phyloP scores from a whole-genome alignment of 2,329 filamentous ascomycete genomes.

The Talaromyces sp. region DNA sequence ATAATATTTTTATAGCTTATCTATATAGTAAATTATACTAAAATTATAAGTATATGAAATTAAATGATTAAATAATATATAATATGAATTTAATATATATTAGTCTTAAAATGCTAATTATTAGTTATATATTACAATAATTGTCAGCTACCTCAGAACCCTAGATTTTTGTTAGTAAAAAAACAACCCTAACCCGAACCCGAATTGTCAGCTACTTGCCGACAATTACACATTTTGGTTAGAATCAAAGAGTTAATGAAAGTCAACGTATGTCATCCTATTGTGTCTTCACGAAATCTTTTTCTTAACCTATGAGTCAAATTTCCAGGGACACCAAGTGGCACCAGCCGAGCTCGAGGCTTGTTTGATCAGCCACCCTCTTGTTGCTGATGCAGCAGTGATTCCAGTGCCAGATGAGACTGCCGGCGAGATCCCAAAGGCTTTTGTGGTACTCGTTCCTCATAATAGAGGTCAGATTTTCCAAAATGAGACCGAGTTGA shows the following conservation, averaged over 20 bases:
- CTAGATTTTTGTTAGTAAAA: no score
- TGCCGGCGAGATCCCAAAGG: slow-evolving; percentile 44
- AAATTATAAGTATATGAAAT: no score
- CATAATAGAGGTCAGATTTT: slow-evolving; percentile 26
- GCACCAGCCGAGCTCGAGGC: slow-evolving; percentile 52
- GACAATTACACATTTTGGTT: no score
- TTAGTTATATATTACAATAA: no score
- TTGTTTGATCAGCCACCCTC: slow-evolving; percentile 46
- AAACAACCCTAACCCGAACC: no score
- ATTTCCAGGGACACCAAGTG: slow-evolving; percentile 47
- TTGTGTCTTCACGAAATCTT: background rate
- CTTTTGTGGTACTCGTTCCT: slow-evolving; percentile 41
- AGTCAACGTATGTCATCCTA: slow-evolving; percentile 35
- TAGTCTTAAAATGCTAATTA: no score
- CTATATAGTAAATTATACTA: no score
- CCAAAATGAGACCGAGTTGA: slow-evolving; percentile 24
- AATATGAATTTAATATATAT: no score
- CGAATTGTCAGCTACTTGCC: no score
- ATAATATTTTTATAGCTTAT: no score
- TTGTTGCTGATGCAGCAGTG: slow-evolving; percentile 50
- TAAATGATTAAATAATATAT: no score
- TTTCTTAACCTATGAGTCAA: background rate
- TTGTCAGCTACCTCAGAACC: no score
- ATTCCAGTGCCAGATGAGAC: slow-evolving; percentile 43
- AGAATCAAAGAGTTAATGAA: slow-evolving; percentile 54